Conservation (phyloP, 148 eudicot species). For the Tetragonia tetragonoides region DNA sequence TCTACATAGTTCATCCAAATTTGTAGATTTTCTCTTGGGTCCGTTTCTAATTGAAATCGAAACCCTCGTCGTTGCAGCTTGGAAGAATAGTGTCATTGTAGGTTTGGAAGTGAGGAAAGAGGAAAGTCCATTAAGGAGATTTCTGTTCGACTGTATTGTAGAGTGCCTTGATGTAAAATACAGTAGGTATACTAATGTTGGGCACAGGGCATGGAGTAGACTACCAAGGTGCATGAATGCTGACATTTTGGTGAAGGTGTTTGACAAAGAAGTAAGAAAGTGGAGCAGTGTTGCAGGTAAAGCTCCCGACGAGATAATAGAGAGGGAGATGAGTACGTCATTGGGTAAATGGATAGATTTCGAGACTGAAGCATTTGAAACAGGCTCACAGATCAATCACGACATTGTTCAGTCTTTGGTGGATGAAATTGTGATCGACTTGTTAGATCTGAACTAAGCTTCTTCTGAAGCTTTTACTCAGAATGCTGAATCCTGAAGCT, state of each 20-base stretch:
- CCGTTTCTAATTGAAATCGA: conserved; percentile 67
- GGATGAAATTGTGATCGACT: conserved; percentile 69
- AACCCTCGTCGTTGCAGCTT: conserved; percentile 46
- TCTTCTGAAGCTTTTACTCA: conserved; percentile 11
- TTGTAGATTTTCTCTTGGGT: conserved; percentile 46
- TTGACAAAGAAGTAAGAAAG: conserved; percentile 60
- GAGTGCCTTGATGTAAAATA: conserved; percentile 65
- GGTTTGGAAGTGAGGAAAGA: conserved; percentile 45
- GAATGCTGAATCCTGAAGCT: background rate
- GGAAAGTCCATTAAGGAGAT: conserved; percentile 48
- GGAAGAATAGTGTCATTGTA: conserved; percentile 46
- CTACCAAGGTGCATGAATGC: conserved; percentile 39
- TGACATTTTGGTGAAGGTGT: conserved; percentile 40
- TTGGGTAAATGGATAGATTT: conserved; percentile 70
- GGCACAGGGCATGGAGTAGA: conserved; percentile 46
- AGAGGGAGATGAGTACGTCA: conserved; percentile 66
- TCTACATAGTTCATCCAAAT: conserved; percentile 21
- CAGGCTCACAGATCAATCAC: conserved; percentile 47
- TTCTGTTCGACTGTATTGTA: conserved; percentile 62
- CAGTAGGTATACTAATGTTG: conserved; percentile 31
- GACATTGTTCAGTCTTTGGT: conserved; percentile 55
- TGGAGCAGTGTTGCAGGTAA: conserved; percentile 55
- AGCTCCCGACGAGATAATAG: conserved; percentile 54
- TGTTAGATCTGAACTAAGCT: conserved; percentile 29
- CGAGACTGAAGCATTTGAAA: conserved; percentile 62